Percentiles rank a stretch among this genome's conserved stretches.
Evolutionary conservation across 805 yeast species (phyloP).

Genomic region (Yarrowia sp.): DNA sequence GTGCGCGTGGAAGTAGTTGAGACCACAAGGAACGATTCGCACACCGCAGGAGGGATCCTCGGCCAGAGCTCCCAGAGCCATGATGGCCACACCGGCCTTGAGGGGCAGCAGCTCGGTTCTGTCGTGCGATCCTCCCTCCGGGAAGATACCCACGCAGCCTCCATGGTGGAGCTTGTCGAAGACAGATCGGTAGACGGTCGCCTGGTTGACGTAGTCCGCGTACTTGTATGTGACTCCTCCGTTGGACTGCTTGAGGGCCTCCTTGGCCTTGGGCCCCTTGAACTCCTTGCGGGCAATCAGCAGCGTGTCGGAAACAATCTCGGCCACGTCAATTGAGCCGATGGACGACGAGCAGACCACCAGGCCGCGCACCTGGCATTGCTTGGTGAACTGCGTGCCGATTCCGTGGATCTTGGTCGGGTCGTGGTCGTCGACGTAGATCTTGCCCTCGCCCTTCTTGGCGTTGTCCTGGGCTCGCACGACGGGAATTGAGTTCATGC

Average conservation of each 20-base stretch:
- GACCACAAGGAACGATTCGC: conserved; percentile 91
- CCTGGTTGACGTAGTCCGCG: conserved; percentile 85
- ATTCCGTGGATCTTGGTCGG: conserved; percentile 58
- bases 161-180: conserved; percentile 79
- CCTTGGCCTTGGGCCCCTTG: conserved; percentile 48
- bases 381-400: conserved; percentile 64
- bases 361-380: conserved; percentile 64
- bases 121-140: conserved; percentile 98
- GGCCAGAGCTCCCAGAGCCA: conserved; percentile 94
- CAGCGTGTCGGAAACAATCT: conserved; percentile 70
- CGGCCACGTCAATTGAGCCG: conserved; percentile 71
- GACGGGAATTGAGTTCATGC: conserved; percentile 85
- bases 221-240: conserved; percentile 59
- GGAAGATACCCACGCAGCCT: conserved; percentile 86
- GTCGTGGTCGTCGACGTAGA: conserved; percentile 51
- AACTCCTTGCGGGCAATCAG: conserved; percentile 68
- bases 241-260: conserved; percentile 42
- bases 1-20: conserved; percentile 96
- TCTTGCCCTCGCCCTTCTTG: conserved; percentile 61
- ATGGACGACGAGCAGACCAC: conserved; percentile 72
- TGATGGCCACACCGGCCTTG: conserved; percentile 96
- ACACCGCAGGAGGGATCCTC: conserved; percentile 72
- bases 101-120: conserved; percentile 86
- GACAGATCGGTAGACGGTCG: conserved; percentile 76
- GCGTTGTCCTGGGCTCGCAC: conserved; percentile 88